These are phyloP conservation scores for Sporothrix brasiliensis DNA, from an alignment of 2,329 filamentous ascomycete species.

Conservation along the genomic window DNA sequence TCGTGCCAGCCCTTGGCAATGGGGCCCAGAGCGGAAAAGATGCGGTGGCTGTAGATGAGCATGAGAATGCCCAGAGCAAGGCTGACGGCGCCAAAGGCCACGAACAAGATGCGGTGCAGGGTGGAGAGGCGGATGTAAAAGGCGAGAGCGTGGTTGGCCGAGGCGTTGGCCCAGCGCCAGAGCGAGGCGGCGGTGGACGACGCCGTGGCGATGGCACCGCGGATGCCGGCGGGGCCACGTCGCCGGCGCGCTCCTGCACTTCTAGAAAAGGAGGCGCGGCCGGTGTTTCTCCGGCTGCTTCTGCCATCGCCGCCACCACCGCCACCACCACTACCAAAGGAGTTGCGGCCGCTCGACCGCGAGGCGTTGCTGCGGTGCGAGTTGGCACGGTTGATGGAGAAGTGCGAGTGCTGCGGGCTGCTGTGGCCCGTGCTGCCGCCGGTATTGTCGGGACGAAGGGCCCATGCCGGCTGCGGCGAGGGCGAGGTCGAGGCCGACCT, in stretches of 20 bases:
- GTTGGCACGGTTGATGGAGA: slow-evolving; percentile 28
- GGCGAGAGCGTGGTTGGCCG: slow-evolving; percentile 20
- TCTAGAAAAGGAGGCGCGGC: slow-evolving; percentile 3
- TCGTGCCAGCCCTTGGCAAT: slow-evolving; percentile 76
- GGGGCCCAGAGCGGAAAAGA: slow-evolving; percentile 76
- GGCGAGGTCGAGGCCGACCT: slow-evolving; percentile 19
- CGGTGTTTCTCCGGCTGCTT: background rate
- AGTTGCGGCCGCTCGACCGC: background rate
- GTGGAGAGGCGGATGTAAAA: slow-evolving; percentile 59
- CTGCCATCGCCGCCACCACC: background rate
- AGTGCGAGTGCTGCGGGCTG: slow-evolving; percentile 29
- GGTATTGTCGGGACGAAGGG: slow-evolving; percentile 19
- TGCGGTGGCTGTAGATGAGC: slow-evolving; percentile 74
- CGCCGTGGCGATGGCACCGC: background rate
- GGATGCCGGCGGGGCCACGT: background rate
- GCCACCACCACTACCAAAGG: background rate
- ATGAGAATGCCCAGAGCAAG: slow-evolving; percentile 66
- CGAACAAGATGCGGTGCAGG: slow-evolving; percentile 63
- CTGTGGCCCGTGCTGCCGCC: background rate
- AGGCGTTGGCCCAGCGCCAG: slow-evolving; percentile 14
- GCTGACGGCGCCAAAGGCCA: slow-evolving; percentile 54
- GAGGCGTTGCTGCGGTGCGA: slow-evolving; percentile 14
- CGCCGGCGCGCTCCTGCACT: background rate
- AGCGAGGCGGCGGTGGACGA: background rate
- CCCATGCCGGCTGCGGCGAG: slow-evolving; percentile 27